Base-by-base conservation (phyloP, 2,329 filamentous ascomycete species). In the Aspergillus neoniger region DNA sequence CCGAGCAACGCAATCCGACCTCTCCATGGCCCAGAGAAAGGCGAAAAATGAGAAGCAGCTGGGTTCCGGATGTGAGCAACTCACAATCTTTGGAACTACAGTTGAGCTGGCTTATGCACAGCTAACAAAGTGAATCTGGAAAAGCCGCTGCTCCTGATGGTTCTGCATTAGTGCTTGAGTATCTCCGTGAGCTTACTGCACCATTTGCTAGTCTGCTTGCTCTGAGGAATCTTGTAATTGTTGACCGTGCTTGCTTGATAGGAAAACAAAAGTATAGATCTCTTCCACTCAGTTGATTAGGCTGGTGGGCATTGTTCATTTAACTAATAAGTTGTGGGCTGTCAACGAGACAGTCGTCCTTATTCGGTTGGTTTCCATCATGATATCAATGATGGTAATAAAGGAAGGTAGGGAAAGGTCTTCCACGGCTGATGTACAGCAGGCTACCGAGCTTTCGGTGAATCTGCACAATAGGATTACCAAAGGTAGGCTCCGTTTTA, bases 401-500 rank as follows among this genome's bases (percentile, higher is more conserved):
- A 21, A 12, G 36, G 2, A 14, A 14, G 30, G 53, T 17, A 19
- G 32, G 28, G 10, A 30, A 19, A 30, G 8, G 17, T 14, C 32
- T 19, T 23, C 39, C 15, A 12, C 25, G 30, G 44, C 52, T 57
- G 14, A 52, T 30, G 12, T 14, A 10, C 28, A 19, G 12, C 43
- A 80, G 81, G 81, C 82, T 3, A 84, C 81, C 49, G 86, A 88
- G 51, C 77, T 88, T 44, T 86, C 83, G 57, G 78, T 82, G 12
- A 88, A 88, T 72, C 76, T 88, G 43, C 85, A 86, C 68, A 86
- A 86, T 66, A 83, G 81, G 62, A 82, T 86, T 60, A 83, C 82
- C 14, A 88, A 87, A 76, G 70, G 82, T 83, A 52, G 12, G 32
- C 5, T 15, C 10, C 12, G 5, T 14, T 14, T 3, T 36, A 36